Evolutionary conservation across 768 basidiomycete species (phyloP), one percentile per base, ranked within the genome.

Genomic region (Gloeopeniophorella convolvens): DNA sequence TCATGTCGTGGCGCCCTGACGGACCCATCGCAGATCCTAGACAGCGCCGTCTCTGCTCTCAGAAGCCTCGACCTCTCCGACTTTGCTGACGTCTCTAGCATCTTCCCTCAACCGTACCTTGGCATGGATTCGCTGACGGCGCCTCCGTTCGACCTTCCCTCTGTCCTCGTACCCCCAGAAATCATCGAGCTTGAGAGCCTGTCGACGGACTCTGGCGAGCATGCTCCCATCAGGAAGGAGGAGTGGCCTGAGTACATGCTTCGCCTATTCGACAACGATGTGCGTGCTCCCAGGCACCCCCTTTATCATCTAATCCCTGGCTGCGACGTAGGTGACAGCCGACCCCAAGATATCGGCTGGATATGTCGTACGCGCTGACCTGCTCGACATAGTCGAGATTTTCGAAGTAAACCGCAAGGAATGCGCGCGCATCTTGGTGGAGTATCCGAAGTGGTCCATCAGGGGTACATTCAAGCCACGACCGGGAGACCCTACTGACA

Each of bases 381-480:
- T 96, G 9, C 67, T 80, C 6, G 93, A 97, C 62, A 77, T 84
- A 16, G 67, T 96, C 34, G 80, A 90, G 50, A 85, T 97, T 13
- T 98, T 89, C 60, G 95, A 98, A 65, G 79, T 96, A 42, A 98
- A 99, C 65, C 80, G 96, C 47, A 96, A 95, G 65, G 96, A 99
- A 60, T 88, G 85, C 57, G 94, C 96, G 1, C 75, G 88, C 3
- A 70, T 97, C 7, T 72, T 98, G 5, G 75, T 96, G 37, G 85
- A 91, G 64, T 83, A 87, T 47, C 87, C 89, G 1, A 85, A 83
- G 60, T 96, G 92, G 88, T 78, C 83, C 48, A 62, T 81, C 4
- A 71, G 76, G 3, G 90, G 89, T 4, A 91, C 91, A 0, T 97
- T 97, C 76, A 89, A 85, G 60, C 79, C 84, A 6, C 80, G 77